Evolutionary conservation across 768 basidiomycete species (phyloP), one percentile per base, ranked within the genome.

Genomic region (Lyophyllum semitale): DNA sequence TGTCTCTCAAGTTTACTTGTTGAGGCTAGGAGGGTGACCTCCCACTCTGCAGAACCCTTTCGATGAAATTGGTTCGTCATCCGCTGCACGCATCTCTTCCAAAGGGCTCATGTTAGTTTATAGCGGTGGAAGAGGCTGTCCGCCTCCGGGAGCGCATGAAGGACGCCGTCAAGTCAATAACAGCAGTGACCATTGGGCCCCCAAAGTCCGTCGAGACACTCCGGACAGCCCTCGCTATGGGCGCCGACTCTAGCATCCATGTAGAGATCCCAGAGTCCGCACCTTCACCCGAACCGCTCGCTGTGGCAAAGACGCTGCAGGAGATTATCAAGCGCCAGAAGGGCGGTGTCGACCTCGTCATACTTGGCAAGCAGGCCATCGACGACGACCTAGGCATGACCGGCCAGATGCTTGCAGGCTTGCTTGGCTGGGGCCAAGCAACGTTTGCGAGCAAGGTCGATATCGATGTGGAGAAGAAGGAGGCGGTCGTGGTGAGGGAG

Each of bases 331-430:
- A 84, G 48, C 78, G 79, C 30, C 79, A 86, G 68, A 73, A 78
- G 62, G 74, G 76, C 4, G 67, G 60, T 33, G 80, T 91, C 8
- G 96, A 98, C 64, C 62, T 98, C 53, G 90, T 99, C 35, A 95
- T 99, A 51, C 79, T 98, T 73, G 97, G 97, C 3, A 99, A 99
- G 74, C 97, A 99, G 71, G 89, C 96, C 13, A 99, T 99, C 62
- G 97, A 99, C 73, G 95, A 96, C 63, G 97, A 99, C 69, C 81
- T 92, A 6, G 91, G 93, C 4, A 88, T 95, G 75, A 98, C 96
- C 12, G 96, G 96, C 0, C 95, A 97, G 70, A 98, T 98, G 93
- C 81, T 98, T 25, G 95, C 95, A 17, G 96, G 94, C 1, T 75
- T 98, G 65, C 72, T 98, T 64, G 87, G 85, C 17, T 97, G 95